These are phyloP conservation scores for Rhizopogon vesiculosus DNA, from an alignment of 768 basidiomycete genomes.

Conservation along the genomic window DNA sequence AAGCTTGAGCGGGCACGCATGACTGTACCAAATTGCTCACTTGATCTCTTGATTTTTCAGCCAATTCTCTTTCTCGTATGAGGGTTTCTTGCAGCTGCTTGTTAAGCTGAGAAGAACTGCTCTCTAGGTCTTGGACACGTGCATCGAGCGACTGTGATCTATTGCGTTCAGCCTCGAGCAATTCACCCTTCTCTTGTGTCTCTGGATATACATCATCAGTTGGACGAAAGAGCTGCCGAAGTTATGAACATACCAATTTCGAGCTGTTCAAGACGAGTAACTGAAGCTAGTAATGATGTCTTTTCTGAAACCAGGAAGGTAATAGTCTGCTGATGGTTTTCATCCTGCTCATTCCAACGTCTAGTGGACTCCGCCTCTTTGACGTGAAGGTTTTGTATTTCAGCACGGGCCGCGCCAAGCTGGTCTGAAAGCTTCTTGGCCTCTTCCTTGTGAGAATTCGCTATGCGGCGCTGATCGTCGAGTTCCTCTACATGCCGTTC, in stretches of 20 bases:
- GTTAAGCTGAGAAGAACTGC: conserved; percentile 33
- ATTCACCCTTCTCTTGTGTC: conserved; percentile 36
- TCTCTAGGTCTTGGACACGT: conserved; percentile 39
- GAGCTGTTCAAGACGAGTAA: conserved; percentile 54
- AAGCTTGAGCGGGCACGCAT: background rate
- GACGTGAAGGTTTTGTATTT: conserved; percentile 14
- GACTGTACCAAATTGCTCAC: conserved; percentile 9
- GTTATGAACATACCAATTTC: conserved; percentile 47
- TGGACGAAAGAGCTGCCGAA: conserved; percentile 1
- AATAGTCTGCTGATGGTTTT: conserved; percentile 70
- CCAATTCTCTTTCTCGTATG: conserved; percentile 50
- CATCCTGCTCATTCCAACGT: conserved; percentile 29
- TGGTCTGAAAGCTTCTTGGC: conserved; percentile 9
- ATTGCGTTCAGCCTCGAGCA: conserved; percentile 38
- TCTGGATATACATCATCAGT: conserved; percentile 27
- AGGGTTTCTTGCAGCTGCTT: conserved; percentile 32
- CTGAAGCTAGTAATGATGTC: conserved; percentile 49
- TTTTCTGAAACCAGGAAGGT: conserved; percentile 75
- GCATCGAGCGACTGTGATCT: conserved; percentile 36
- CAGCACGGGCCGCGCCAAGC: conserved; percentile 12
- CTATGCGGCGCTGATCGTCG: background rate
- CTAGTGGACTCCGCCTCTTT: conserved; percentile 8
- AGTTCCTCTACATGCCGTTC: background rate
- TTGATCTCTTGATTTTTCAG: conserved; percentile 28
- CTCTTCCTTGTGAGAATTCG: background rate